Conservation (phyloP, 2,329 filamentous ascomycete species). For the Eurotiales sp. region DNA sequence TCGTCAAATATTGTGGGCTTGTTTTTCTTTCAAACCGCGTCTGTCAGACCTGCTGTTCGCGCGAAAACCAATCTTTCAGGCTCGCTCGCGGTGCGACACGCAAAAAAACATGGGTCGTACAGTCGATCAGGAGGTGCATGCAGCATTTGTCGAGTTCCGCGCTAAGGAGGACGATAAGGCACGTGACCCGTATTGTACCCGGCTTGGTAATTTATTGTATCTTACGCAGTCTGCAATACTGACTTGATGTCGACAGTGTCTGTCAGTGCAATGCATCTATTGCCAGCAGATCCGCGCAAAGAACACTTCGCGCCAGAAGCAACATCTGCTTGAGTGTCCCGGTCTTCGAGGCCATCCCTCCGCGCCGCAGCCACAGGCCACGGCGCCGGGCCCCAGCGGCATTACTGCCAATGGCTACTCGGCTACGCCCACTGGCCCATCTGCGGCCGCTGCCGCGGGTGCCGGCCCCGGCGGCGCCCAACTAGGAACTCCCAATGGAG, state of each 20-base stretch:
- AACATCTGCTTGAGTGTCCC: slow-evolving; percentile 49
- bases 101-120: slow-evolving; percentile 44
- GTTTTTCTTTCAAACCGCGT: neutral
- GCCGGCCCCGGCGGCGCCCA: slow-evolving; percentile 28
- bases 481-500: slow-evolving; percentile 40
- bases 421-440: slow-evolving; percentile 37
- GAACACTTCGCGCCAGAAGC: slow-evolving; percentile 51
- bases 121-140: slow-evolving; percentile 51
- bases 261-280: slow-evolving; percentile 52
- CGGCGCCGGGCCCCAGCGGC: slow-evolving; percentile 37
- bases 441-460: slow-evolving; percentile 30
- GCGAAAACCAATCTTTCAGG: neutral
- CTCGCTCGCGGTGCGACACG: slow-evolving; percentile 1
- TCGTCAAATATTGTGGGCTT: neutral
- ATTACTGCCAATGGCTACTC: slow-evolving; percentile 43
- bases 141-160: slow-evolving; percentile 52
- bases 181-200: slow-evolving; percentile 35
- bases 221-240: slow-evolving; percentile 33
- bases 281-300: slow-evolving; percentile 52
- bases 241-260: slow-evolving; percentile 40
- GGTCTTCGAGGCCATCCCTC: slow-evolving; percentile 45
- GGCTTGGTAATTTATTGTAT: slow-evolving; percentile 35
- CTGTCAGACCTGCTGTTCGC: neutral
- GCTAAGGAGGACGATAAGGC: slow-evolving; percentile 53
- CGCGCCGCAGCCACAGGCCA: slow-evolving; percentile 39